Evolutionary conservation across 129 eudicot genomes (phyloP).

Genomic region (Saposhnikovia divaricata): DNA sequence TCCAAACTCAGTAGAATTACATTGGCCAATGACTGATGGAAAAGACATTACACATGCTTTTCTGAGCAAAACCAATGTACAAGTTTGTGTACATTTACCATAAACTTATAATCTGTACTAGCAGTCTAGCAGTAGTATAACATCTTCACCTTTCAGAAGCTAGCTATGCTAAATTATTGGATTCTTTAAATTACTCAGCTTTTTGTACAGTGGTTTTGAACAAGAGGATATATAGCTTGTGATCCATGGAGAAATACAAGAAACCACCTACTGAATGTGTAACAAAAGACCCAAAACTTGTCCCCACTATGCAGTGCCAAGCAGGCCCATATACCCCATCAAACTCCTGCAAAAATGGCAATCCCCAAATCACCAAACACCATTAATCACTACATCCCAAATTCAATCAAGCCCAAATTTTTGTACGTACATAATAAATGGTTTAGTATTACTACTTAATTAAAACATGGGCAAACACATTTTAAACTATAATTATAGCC

Average conservation of each 20-base stretch:
- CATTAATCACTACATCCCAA: not conserved
- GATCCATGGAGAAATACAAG: constrained; percentile 89
- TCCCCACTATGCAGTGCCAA: constrained; percentile 94
- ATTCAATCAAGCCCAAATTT: not conserved
- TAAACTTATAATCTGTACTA: not conserved
- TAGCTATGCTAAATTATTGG: not conserved
- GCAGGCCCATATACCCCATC: constrained; percentile 98
- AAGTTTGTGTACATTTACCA: not conserved
- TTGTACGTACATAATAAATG: not conserved
- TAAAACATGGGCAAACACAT: not conserved
- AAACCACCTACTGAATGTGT: constrained; percentile 95
- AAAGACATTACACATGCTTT: not conserved
- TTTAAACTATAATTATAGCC: not conserved
- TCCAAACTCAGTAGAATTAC: not conserved
- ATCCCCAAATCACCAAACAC: not conserved
- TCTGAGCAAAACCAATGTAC: constrained; percentile 15
- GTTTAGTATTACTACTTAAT: not conserved
- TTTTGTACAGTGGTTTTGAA: constrained; percentile 90
- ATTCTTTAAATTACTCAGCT: constrained; percentile 31
- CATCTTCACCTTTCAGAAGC: not conserved
- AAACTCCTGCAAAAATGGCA: constrained; percentile 54
- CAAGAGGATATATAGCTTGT: constrained; percentile 67
- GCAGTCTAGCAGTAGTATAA: not conserved
- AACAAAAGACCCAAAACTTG: constrained; percentile 93
- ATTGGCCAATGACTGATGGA: not conserved